Conservation (phyloP, 129 eudicot genomes). For the Solidago caesia region DNA sequence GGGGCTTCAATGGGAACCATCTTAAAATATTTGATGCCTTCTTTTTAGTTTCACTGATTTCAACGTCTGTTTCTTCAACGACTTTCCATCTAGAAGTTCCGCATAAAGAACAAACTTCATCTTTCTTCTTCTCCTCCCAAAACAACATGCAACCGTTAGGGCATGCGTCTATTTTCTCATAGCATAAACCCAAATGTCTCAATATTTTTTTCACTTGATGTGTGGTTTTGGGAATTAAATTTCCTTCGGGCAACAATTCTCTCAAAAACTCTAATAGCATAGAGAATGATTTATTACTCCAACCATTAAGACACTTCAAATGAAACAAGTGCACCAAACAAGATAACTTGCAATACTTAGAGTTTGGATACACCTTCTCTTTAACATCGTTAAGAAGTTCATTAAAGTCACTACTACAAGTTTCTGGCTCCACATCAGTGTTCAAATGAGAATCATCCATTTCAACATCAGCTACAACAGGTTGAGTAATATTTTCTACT, state of each 20-base stretch:
- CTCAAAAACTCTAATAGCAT: not conserved
- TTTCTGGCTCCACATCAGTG: not conserved
- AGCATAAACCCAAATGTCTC: no score
- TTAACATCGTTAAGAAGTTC: not conserved
- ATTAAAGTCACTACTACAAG: not conserved
- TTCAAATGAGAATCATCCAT: not conserved
- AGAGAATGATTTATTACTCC: not conserved
- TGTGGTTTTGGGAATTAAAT: no score
- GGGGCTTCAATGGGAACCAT: not conserved
- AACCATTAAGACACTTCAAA: constrained; percentile 5
- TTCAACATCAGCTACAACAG: not conserved
- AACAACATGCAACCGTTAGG: no score
- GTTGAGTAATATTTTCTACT: no score
- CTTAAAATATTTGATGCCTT: not conserved
- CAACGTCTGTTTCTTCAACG: not conserved
- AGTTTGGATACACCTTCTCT: not conserved
- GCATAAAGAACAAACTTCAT: no score
- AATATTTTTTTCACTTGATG: no score
- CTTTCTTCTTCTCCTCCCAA: no score
- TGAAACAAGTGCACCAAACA: constrained; percentile 1
- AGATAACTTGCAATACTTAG: not conserved
- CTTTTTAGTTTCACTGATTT: not conserved
- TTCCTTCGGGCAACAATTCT: no score
- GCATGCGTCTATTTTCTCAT: no score
- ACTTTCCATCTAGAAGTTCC: not conserved